A percentile compares a stretch with the other conserved stretches of the same genome.
phyloP scores from a whole-genome alignment of 306 rosid genomes.

The Hippophae rhamnoides region DNA sequence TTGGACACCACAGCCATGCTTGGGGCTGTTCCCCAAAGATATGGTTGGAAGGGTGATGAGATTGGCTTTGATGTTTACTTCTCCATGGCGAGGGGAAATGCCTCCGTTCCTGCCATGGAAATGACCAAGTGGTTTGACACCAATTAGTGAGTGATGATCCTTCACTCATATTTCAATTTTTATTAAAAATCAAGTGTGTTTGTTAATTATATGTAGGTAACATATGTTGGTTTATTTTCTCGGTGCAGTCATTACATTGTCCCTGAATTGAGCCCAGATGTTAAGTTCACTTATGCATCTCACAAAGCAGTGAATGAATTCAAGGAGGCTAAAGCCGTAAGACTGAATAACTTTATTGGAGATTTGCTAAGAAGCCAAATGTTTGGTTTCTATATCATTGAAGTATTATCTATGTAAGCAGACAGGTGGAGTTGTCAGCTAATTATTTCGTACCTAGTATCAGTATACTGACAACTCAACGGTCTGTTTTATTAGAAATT shows the following conservation, averaged over 20 bases:
- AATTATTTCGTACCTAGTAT: no score
- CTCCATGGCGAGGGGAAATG: constrained; percentile 89
- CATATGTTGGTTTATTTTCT: neutral
- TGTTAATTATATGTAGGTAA: neutral
- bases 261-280: constrained; percentile 75
- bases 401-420: no score
- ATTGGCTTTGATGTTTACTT: constrained; percentile 64
- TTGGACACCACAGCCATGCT: constrained; percentile 78
- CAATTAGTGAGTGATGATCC: constrained; percentile 45
- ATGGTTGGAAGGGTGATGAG: constrained; percentile 61
- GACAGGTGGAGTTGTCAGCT: no score
- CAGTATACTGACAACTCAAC: no score
- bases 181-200: constrained; percentile 1
- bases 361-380: no score
- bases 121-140: constrained; percentile 94
- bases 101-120: constrained; percentile 71
- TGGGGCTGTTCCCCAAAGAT: constrained; percentile 77
- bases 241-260: constrained; percentile 75
- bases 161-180: neutral
- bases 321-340: constrained; percentile 77
- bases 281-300: constrained; percentile 69
- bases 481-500: no score
- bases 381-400: no score
- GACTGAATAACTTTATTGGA: constrained; percentile 13
- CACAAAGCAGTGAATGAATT: constrained; percentile 75